Conservation (phyloP, 1,284 basidiomycete species). For the Xerocomus minutiporus region DNA sequence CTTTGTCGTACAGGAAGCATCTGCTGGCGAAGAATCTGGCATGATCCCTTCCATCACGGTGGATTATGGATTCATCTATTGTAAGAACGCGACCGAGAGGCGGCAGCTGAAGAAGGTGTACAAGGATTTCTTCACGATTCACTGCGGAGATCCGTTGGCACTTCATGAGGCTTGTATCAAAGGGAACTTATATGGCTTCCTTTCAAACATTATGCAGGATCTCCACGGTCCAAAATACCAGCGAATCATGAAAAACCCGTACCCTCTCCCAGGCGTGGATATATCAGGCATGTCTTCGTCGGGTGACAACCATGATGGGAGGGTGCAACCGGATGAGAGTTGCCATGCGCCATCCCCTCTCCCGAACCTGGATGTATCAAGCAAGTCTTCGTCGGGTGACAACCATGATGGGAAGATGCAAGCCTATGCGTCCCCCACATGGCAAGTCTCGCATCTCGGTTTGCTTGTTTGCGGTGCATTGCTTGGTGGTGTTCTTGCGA, state of each 20-base stretch:
- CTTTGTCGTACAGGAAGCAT: background rate
- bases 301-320: background rate
- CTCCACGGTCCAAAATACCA: background rate
- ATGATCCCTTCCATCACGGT: background rate
- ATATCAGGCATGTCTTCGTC: background rate
- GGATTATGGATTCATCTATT: conserved; percentile 5
- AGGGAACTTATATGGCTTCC: background rate
- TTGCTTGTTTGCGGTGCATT: background rate
- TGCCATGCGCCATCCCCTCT: background rate
- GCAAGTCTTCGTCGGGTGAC: too few relatives aligned
- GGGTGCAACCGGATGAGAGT: too few relatives aligned
- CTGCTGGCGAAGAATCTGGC: background rate
- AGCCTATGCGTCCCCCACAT: too few relatives aligned
- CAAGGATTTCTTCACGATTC: background rate
- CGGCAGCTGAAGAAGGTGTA: background rate
- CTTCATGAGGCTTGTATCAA: conserved; percentile 5
- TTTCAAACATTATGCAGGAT: background rate
- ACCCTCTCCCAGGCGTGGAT: too few relatives aligned
- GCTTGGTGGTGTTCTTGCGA: too few relatives aligned
- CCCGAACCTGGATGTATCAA: background rate
- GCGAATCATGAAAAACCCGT: background rate
- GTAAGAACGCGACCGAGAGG: background rate
- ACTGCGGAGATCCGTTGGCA: conserved; percentile 1
- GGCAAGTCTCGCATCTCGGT: too few relatives aligned
- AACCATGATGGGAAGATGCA: too few relatives aligned